phyloP scores from a whole-genome alignment of 163 green algal genomes.

The Volvox carteri region DNA sequence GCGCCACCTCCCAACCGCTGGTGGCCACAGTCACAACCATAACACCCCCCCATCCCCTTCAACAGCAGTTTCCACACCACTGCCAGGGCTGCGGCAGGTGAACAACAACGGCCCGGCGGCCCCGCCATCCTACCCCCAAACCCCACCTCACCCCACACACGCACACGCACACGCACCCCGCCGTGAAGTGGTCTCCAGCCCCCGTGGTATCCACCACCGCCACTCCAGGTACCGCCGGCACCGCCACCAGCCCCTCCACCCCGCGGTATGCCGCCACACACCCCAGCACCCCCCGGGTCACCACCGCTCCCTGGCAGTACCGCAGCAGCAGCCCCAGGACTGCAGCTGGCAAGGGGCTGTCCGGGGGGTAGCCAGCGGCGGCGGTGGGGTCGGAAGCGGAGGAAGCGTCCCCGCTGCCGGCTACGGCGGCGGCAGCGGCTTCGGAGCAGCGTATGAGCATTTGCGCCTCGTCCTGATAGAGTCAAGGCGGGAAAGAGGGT shows the following conservation, averaged over 20 bases:
- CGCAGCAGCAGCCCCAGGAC: slow-evolving; percentile 57
- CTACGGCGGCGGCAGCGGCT: not conserved
- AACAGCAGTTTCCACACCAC: too few species aligned
- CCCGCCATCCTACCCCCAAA: not conserved
- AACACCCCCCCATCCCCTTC: not conserved
- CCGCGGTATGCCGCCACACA: slow-evolving; percentile 68
- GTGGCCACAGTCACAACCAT: too few species aligned
- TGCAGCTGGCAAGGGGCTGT: slow-evolving; percentile 12
- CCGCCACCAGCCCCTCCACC: slow-evolving; percentile 38
- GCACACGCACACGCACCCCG: slow-evolving; percentile 37
- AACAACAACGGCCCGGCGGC: too few species aligned
- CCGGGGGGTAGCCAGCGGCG: slow-evolving; percentile 23
- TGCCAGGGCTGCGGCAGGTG: too few species aligned
- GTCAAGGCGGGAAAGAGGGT: too few species aligned
- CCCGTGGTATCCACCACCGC: slow-evolving; percentile 76
- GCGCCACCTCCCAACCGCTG: too few species aligned
- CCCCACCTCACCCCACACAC: not conserved
- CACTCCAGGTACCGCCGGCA: slow-evolving; percentile 71
- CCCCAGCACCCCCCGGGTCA: slow-evolving; percentile 81
- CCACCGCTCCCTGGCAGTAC: slow-evolving; percentile 70
- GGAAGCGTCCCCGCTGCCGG: not conserved
- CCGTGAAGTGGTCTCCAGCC: slow-evolving; percentile 76
- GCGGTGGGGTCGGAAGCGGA: not conserved
- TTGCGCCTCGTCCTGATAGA: slow-evolving; percentile 35
- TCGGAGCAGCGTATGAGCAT: slow-evolving; percentile 27